Percentiles rank a stretch among this genome's conserved stretches.
Conservation (phyloP, 768 basidiomycete species). For the Lyophyllum decastes region DNA sequence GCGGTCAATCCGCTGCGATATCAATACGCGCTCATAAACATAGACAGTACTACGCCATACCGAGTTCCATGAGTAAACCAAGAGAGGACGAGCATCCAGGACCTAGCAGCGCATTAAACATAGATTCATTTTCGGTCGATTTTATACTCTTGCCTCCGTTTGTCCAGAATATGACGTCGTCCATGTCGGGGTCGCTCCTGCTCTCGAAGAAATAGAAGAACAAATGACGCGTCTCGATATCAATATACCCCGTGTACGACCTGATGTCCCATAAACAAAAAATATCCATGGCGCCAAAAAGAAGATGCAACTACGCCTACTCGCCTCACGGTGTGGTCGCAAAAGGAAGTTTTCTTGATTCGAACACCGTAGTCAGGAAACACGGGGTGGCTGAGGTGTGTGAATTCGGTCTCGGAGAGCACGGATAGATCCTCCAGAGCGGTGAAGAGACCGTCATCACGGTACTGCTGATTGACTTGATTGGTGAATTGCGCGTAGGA, state of each 20-base stretch:
- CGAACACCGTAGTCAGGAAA: constrained; percentile 55
- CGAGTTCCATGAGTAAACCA: constrained; percentile 75
- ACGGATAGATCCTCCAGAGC: constrained; percentile 33
- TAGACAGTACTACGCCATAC: constrained; percentile 37
- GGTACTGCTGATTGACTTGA: not conserved
- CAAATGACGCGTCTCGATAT: constrained; percentile 60
- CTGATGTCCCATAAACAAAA: constrained; percentile 26
- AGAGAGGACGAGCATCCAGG: constrained; percentile 45
- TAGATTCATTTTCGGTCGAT: not conserved
- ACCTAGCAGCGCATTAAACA: constrained; percentile 26
- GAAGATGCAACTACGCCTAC: not conserved
- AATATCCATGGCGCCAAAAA: not conserved
- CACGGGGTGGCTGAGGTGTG: constrained; percentile 43
- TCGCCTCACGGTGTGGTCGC: constrained; percentile 49
- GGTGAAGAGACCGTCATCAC: constrained; percentile 33
- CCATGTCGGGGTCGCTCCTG: constrained; percentile 56
- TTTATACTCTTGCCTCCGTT: constrained; percentile 38
- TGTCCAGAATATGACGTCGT: constrained; percentile 63
- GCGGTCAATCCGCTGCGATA: not conserved
- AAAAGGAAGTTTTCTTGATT: constrained; percentile 62
- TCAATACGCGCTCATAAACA: not conserved
- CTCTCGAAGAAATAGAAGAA: constrained; percentile 84
- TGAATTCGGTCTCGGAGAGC: constrained; percentile 35
- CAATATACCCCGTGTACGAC: constrained; percentile 68
- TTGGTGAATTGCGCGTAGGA: not conserved